These are phyloP conservation scores for Xylariaceae sp. DNA, from an alignment of 2,329 filamentous ascomycete genomes.

Conservation along the genomic window DNA sequence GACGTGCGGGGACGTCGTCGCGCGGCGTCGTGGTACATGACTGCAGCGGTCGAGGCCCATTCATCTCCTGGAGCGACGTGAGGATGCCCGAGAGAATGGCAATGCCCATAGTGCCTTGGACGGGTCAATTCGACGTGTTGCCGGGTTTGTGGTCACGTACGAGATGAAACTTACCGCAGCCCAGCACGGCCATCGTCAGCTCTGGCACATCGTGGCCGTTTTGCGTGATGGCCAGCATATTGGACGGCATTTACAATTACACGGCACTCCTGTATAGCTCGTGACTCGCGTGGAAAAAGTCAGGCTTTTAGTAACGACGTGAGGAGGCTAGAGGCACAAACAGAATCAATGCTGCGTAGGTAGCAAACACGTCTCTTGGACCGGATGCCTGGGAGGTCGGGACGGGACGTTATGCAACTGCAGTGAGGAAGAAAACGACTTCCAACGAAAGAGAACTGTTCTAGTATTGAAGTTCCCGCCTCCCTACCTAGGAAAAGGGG, in stretches of 20 bases:
- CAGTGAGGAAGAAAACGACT: neutral
- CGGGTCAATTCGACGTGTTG: slow-evolving; percentile 1
- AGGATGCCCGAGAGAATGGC: slow-evolving; percentile 80
- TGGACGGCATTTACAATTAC: slow-evolving; percentile 9
- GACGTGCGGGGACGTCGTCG: slow-evolving; percentile 49
- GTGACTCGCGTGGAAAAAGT: too few species aligned
- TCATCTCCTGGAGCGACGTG: slow-evolving; percentile 58
- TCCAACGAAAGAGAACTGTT: neutral
- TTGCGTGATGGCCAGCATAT: slow-evolving; percentile 33
- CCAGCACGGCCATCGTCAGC: slow-evolving; percentile 74
- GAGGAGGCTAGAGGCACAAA: neutral
- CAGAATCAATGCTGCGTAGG: neutral
- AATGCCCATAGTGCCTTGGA: slow-evolving; percentile 73
- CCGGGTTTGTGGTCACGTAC: neutral
- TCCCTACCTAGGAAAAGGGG: neutral
- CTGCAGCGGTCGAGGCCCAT: slow-evolving; percentile 44
- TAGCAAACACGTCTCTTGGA: neutral
- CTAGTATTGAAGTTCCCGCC: neutral
- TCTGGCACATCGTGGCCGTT: slow-evolving; percentile 39
- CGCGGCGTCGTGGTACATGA: slow-evolving; percentile 42
- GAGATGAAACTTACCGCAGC: slow-evolving; percentile 60
- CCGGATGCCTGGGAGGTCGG: neutral
- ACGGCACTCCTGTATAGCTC: neutral
- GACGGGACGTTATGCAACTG: neutral
- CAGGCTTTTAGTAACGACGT: neutral